A percentile compares a stretch with the other conserved stretches of the same genome.
Conservation (phyloP, 371 early-diverging fungal species). For the Zychaea mexicana region DNA sequence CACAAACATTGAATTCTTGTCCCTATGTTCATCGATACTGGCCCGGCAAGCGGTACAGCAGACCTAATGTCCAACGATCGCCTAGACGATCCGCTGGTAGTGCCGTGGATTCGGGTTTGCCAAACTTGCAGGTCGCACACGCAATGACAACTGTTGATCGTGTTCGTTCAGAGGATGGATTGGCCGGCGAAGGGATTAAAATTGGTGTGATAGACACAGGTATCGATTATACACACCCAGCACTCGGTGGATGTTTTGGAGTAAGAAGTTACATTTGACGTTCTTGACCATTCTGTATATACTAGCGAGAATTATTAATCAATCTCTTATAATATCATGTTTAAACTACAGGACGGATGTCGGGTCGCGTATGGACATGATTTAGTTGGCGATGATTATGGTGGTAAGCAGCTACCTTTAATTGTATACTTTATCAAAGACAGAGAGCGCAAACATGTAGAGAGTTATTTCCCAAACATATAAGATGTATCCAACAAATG, state of each 20-base stretch:
- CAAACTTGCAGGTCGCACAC: slow-evolving; percentile 20
- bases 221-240: slow-evolving; percentile 72
- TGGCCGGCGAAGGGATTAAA: slow-evolving; percentile 16
- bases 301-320: too few species aligned
- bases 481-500: background rate
- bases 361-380: slow-evolving; percentile 64
- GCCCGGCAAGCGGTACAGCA: slow-evolving; percentile 17
- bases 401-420: slow-evolving; percentile 5
- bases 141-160: slow-evolving; percentile 16
- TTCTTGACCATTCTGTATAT: background rate
- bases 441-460: background rate
- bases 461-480: background rate
- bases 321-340: too few species aligned
- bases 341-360: slow-evolving; percentile 36
- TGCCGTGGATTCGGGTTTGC: slow-evolving; percentile 1
- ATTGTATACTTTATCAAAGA: background rate
- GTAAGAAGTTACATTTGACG: slow-evolving; percentile 5
- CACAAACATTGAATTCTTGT: slow-evolving; percentile 12
- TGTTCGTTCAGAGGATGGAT: background rate
- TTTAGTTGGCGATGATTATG: slow-evolving; percentile 55
- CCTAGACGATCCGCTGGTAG: background rate
- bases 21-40: slow-evolving; percentile 19
- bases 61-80: slow-evolving; percentile 6
- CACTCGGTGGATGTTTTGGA: slow-evolving; percentile 74
- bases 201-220: slow-evolving; percentile 28